Evolutionary conservation across 805 yeast genomes (phyloP), one percentile per base, ranked within the genome.

Genomic region (Kazachstania kunashirensis): DNA sequence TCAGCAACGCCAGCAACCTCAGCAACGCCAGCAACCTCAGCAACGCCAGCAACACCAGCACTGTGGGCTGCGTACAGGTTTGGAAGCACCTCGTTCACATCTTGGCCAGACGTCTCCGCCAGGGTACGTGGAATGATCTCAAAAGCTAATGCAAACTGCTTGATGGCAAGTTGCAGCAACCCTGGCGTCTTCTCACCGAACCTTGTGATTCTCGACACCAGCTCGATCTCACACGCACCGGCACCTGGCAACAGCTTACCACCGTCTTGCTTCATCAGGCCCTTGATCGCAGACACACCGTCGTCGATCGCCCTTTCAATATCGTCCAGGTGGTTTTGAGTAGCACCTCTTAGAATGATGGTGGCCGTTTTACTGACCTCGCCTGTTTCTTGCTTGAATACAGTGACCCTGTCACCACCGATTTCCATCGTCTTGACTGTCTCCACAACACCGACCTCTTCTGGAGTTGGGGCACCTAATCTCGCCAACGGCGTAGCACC

Each of bases 251-350:
- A 70, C 47, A 89, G 70, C 45, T 84, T 70, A 34, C 73, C 66
- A 59, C 89, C 95, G 33, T 69, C 59, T 57, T 83, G 89, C 61
- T 80, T 82, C 49, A 89, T 71, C 46, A 92, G 69, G 1, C 96
- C 88, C 65, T 92, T 92, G 48, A 89, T 76, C 23, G 94, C 84
- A 42, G 84, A 75, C 33, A 92, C 95, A 55, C 97, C 96, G 54
- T 92, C 98, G 57, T 92, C 97, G 44, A 92, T 84, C 34, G 97
- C 95, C 55, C 98, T 77, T 67, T 92, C 98, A 41, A 92, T 75
- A 58, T 92, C 97, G 55, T 92, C 98, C 57, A 92, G 67, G 57
- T 73, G 76, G 64, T 84, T 88, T 62, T 85, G 89, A 6, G 98
- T 92, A 29, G 98, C 98, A 38, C 98, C 98, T 62, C 98, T 76